These are phyloP conservation scores for Hyaloscypha hepaticicola DNA, from an alignment of 495 filamentous ascomycete species.

Conservation along the genomic window DNA sequence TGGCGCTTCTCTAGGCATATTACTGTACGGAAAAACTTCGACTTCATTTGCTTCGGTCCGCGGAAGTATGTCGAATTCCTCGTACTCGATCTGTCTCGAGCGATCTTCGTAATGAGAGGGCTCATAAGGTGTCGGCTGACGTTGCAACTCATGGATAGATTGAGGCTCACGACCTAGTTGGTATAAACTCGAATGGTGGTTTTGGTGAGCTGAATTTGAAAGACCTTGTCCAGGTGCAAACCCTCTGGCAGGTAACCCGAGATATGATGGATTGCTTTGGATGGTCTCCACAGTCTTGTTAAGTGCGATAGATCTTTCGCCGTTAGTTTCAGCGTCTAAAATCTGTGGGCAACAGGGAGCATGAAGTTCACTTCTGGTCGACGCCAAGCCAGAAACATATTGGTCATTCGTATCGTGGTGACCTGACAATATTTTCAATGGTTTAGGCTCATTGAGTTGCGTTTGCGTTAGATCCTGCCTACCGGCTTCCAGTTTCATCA, in stretches of 20 bases:
- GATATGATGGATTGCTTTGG: neutral
- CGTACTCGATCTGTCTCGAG: neutral
- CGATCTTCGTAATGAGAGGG: neutral
- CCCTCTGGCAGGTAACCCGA: constrained; percentile 6
- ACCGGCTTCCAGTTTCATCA: neutral
- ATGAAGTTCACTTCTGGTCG: neutral
- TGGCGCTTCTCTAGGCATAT: neutral
- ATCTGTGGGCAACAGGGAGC: neutral
- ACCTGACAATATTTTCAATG: neutral
- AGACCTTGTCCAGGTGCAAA: neutral
- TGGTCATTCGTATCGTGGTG: neutral
- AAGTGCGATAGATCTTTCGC: neutral
- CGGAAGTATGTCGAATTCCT: neutral
- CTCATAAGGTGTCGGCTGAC: neutral
- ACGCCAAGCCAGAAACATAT: neutral
- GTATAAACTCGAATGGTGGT: neutral
- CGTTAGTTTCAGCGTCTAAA: neutral
- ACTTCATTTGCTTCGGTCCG: neutral
- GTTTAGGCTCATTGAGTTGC: neutral
- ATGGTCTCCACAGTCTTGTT: neutral
- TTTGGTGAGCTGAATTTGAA: neutral
- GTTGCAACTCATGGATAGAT: constrained; percentile 10
- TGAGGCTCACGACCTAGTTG: neutral
- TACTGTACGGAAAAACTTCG: neutral
- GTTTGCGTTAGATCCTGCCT: neutral